Conservation (phyloP, 1,284 basidiomycete species). For the Apiotrichum mycotoxinovorans region DNA sequence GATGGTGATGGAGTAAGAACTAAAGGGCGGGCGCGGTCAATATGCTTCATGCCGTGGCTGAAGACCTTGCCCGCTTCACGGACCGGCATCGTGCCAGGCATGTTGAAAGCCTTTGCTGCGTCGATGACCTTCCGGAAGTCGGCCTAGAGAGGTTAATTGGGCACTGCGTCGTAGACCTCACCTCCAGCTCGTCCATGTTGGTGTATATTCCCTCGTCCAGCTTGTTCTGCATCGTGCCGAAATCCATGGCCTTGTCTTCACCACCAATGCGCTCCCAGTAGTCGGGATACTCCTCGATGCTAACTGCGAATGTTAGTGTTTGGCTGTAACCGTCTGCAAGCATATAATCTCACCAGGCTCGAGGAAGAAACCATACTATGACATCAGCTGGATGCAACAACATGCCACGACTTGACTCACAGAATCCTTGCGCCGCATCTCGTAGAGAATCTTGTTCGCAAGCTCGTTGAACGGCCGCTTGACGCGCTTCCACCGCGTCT, state of each 20-base stretch:
- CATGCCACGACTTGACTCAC: slow-evolving; percentile 18
- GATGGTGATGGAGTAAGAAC: slow-evolving; percentile 45
- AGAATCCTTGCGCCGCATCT: slow-evolving; percentile 43
- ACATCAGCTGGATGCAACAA: slow-evolving; percentile 3
- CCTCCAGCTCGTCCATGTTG: slow-evolving; percentile 42
- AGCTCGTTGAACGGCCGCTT: slow-evolving; percentile 44
- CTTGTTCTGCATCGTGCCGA: slow-evolving; percentile 49
- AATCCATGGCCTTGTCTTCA: slow-evolving; percentile 49
- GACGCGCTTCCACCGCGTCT: slow-evolving; percentile 35
- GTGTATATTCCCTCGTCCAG: slow-evolving; percentile 40
- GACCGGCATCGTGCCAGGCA: slow-evolving; percentile 39
- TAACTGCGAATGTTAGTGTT: slow-evolving; percentile 23
- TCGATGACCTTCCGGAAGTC: slow-evolving; percentile 40
- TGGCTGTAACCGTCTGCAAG: too few relatives aligned
- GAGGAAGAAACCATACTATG: slow-evolving; percentile 44
- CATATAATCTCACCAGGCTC: slow-evolving; percentile 29
- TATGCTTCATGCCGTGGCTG: slow-evolving; percentile 40
- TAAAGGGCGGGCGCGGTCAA: slow-evolving; percentile 39
- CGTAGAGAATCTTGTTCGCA: slow-evolving; percentile 34
- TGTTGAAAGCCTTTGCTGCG: slow-evolving; percentile 46
- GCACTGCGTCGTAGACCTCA: slow-evolving; percentile 21
- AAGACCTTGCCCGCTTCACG: slow-evolving; percentile 39
- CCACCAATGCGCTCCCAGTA: slow-evolving; percentile 48
- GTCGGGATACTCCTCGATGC: slow-evolving; percentile 42
- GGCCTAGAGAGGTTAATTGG: slow-evolving; percentile 21